phyloP scores from a whole-genome alignment of 2,329 filamentous ascomycete species.

The Aspergillus japonicus region DNA sequence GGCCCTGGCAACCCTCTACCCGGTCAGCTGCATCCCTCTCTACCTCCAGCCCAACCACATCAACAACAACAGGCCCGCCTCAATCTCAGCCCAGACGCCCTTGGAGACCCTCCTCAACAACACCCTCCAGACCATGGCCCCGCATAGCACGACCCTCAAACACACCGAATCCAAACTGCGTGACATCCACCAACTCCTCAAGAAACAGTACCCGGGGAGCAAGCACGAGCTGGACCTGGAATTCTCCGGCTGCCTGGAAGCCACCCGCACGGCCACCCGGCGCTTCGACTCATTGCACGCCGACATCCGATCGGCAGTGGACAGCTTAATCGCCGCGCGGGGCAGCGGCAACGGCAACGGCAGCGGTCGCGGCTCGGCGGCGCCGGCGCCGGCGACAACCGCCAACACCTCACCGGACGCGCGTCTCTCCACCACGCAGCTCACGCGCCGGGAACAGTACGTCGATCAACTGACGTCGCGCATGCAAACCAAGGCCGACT shows the following conservation, averaged over 20 bases:
- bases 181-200: slow-evolving; percentile 28
- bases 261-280: slow-evolving; percentile 31
- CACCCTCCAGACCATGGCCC: slow-evolving; percentile 28
- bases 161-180: slow-evolving; percentile 33
- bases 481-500: slow-evolving; percentile 35
- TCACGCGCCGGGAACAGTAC: slow-evolving; percentile 32
- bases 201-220: slow-evolving; percentile 27
- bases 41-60: slow-evolving; percentile 11
- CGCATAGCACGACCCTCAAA: slow-evolving; percentile 28
- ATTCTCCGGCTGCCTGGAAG: slow-evolving; percentile 35
- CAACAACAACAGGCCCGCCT: slow-evolving; percentile 10
- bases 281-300: slow-evolving; percentile 37
- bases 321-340: slow-evolving; percentile 30
- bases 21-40: slow-evolving; percentile 27
- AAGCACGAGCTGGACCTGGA: slow-evolving; percentile 40
- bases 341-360: neutral
- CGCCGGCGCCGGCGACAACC: slow-evolving; percentile 7
- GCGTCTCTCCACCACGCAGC: slow-evolving; percentile 29
- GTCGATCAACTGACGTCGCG: slow-evolving; percentile 33
- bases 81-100: slow-evolving; percentile 19
- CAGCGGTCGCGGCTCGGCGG: neutral
- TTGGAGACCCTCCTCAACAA: slow-evolving; percentile 31
- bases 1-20: slow-evolving; percentile 27
- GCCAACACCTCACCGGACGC: slow-evolving; percentile 20
- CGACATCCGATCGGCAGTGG: slow-evolving; percentile 37